Evolutionary conservation across 2,329 filamentous ascomycete genomes (phyloP), one percentile per base, ranked within the genome.

Genomic region (Verticillium zaregamsianum): DNA sequence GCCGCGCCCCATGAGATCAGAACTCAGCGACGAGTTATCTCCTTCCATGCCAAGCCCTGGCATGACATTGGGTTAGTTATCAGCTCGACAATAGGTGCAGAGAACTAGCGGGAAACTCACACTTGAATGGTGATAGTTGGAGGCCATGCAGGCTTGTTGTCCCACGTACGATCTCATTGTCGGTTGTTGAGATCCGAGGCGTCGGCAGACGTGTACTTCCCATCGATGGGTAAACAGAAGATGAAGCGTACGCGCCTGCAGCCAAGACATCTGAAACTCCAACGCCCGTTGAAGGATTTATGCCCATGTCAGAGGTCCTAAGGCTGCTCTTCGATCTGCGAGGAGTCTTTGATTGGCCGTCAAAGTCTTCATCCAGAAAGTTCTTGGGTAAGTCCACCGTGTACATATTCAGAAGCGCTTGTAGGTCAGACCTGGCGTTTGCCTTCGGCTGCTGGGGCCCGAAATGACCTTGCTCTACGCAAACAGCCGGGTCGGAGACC

Each of bases 41-140:
- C 45, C 45, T 9, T 23, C 45, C 4, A n/a, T 2, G n/a, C 62
- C 67, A 40, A 68, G 64, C 63, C 71, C 72, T 71, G 17, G 9
- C 20, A 35, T 62, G 15, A 55, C 28, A n/a, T 37, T 20, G 28
- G 7, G 35, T 59, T 37, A 62, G 45, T 2, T 6, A 15, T 8
- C 31, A 20, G 6, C 14, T 20, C 40, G 14, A 45, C 52, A 23
- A 20, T 31, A 2, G 9, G 23, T 32, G 7, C 23, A 11, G 59
- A 17, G 1, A 39, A n/a, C 14, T 8, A 7, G 1, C 6, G 3
- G 28, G 8, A 23, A 64, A 49, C 73, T 63, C 58, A 75, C 76
- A 72, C 37, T 65, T 68, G 52, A 76, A 73, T 20, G 75, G 74
- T 3, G 72, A 74, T 23, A 76, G 60, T 37, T 76, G 69, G 52